Evolutionary conservation across 345 rosid species (phyloP).

Genomic region (Noccaea bulbosa): DNA sequence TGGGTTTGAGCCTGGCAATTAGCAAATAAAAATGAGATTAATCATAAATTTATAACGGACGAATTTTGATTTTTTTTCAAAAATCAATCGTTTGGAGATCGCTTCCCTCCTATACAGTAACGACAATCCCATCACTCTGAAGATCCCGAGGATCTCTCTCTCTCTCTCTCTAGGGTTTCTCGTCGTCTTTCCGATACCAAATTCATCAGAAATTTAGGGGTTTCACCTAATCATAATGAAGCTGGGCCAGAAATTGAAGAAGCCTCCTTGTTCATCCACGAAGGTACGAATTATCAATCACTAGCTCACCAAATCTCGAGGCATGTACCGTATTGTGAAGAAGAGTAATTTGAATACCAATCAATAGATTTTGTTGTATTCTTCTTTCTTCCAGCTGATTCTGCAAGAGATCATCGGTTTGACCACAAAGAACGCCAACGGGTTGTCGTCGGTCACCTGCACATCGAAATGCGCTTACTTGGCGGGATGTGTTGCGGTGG

Average conservation of each 20-base stretch:
- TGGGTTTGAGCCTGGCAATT: too few species aligned
- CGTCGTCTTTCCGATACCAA: background rate
- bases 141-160: slow-evolving; percentile 23
- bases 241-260: slow-evolving; percentile 52
- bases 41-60: slow-evolving; percentile 6
- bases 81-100: background rate
- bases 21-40: too few species aligned
- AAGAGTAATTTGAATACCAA: too few species aligned
- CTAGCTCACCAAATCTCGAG: slow-evolving; percentile 18
- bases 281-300: slow-evolving; percentile 50
- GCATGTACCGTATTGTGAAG: slow-evolving; percentile 1
- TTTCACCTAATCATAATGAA: slow-evolving; percentile 49
- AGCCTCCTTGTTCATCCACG: slow-evolving; percentile 52
- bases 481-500: slow-evolving; percentile 82
- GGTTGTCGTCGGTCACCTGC: slow-evolving; percentile 58
- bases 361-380: background rate
- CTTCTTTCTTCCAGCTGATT: slow-evolving; percentile 46
- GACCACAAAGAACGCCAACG: slow-evolving; percentile 66
- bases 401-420: slow-evolving; percentile 72
- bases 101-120: slow-evolving; percentile 39
- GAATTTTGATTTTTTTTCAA: background rate
- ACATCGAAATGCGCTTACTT: slow-evolving; percentile 59
- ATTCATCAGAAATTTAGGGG: slow-evolving; percentile 7
- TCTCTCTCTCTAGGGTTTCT: slow-evolving; percentile 38
- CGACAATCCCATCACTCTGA: slow-evolving; percentile 12